phyloP scores from a whole-genome alignment of 2,329 filamentous ascomycete genomes.

The Rutstroemia sp. region DNA sequence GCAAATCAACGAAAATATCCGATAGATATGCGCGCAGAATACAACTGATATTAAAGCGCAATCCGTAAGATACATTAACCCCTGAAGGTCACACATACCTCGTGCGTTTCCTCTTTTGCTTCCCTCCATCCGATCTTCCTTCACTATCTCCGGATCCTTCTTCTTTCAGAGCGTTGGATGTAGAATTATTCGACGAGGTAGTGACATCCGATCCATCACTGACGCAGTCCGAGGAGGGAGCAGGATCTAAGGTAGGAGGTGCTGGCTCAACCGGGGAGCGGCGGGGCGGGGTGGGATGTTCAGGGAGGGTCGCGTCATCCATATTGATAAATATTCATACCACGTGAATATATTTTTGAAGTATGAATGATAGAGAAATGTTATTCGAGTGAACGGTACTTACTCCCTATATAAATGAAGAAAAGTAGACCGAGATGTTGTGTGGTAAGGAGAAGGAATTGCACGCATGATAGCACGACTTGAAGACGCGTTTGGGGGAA shows the following conservation, averaged over 20 bases:
- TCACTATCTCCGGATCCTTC: conserved; percentile 19
- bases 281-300: conserved; percentile 20
- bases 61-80: neutral
- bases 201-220: conserved; percentile 16
- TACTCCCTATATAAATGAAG: neutral
- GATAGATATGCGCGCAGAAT: neutral
- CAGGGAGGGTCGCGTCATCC: conserved; percentile 29
- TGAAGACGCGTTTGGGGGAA: conserved; percentile 10
- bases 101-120: conserved; percentile 52
- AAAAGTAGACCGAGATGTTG: neutral
- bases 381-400: neutral
- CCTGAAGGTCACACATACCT: conserved; percentile 39
- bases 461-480: neutral
- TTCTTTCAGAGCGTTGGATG: conserved; percentile 16
- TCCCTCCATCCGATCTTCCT: conserved; percentile 30
- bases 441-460: neutral
- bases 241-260: conserved; percentile 10
- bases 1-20: neutral
- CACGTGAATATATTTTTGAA: neutral
- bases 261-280: conserved; percentile 8
- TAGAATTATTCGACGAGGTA: conserved; percentile 14
- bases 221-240: conserved; percentile 13
- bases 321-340: conserved; percentile 14
- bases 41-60: neutral
- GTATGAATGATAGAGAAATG: neutral